These are phyloP conservation scores for Talaromyces stipitatus DNA, from an alignment of 495 filamentous ascomycete genomes.

Conservation along the genomic window DNA sequence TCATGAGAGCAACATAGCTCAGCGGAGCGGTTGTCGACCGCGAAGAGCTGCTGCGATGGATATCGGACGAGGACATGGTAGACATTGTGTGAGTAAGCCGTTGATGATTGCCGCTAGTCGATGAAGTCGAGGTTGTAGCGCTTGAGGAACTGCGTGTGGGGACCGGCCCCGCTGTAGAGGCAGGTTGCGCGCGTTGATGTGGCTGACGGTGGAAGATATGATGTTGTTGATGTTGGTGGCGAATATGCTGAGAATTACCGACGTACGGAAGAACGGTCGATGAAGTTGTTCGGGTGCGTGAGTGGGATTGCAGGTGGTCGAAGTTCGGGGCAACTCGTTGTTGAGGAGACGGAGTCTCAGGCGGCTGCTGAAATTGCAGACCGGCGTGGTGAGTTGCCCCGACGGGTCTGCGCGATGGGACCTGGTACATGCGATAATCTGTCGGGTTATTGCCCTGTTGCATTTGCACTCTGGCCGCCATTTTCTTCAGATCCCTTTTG, in stretches of 20 bases:
- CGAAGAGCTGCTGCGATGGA: constrained; percentile 70
- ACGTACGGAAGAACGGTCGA: constrained; percentile 9
- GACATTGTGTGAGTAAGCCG: constrained; percentile 37
- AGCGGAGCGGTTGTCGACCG: constrained; percentile 48
- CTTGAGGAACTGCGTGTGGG: constrained; percentile 62
- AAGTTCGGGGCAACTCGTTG: constrained; percentile 10
- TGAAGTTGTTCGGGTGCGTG: constrained; percentile 8
- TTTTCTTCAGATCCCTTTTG: background rate
- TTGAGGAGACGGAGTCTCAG: constrained; percentile 12
- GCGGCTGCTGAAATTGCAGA: constrained; percentile 8
- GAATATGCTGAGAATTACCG: constrained; percentile 2
- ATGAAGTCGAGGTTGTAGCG: constrained; percentile 61
- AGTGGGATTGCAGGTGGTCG: background rate
- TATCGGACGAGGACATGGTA: constrained; percentile 40
- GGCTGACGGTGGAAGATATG: constrained; percentile 54
- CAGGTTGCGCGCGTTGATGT: constrained; percentile 24
- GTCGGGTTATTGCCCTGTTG: background rate
- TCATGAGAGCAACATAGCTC: constrained; percentile 87
- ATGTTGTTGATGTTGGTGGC: constrained; percentile 44
- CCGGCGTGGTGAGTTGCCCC: constrained; percentile 8
- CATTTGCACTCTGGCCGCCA: constrained; percentile 4
- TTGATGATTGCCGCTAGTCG: constrained; percentile 37
- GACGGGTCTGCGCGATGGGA: constrained; percentile 15
- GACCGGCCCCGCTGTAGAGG: constrained; percentile 25
- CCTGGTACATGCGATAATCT: constrained; percentile 11